Evolutionary conservation across 106 monocot species (phyloP), one percentile per base, ranked within the genome.

Genomic region (Phalaenopsis aphrodite): DNA sequence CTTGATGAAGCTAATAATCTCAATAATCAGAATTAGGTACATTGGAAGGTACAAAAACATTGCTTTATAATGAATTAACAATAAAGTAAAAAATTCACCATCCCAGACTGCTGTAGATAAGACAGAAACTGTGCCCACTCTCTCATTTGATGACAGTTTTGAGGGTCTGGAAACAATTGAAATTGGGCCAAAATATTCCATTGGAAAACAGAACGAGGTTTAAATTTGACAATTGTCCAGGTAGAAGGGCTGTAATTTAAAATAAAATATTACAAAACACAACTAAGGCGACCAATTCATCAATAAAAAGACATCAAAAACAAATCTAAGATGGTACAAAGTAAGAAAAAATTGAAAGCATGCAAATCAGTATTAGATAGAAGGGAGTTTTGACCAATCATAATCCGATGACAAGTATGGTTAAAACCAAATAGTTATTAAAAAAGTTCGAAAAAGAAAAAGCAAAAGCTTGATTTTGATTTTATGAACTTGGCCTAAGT

Each of bases 121-220:
- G 74, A 74, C 43, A 74, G 45, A 45, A 74, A 74, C 9, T 42
- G 19, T 74, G 43, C 74, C 74, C 74, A 74, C n/a, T 74, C 74
- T 74, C 36, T 74, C 43, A 36, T 45, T 11, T 74, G 74, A 74
- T 74, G 74, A 74, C 0, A 16, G 45, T 45, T 74, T 74, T 74
- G 74, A 45, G 74, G 74, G 2, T 74, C 74, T 1, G 74, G 74
- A 18, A 74, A 45, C 43, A 74, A 74, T 4, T 18, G 3, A 74
- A 74, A 74, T 42, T 74, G 42, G 5, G 42, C 19, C 17, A 74
- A 74, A 21, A 7, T 42, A 45, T 74, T 42, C 43, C 74, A 42
- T 19, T 74, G 43, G 43, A 74, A 43, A n/a, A 7, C 16, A 74
- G 74, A 74, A 12, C 74, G 41, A 18, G 23, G 15, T 74, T 45